Evolutionary conservation across 257 asterid species (phyloP).

Genomic region (Lavandula angustifolia): DNA sequence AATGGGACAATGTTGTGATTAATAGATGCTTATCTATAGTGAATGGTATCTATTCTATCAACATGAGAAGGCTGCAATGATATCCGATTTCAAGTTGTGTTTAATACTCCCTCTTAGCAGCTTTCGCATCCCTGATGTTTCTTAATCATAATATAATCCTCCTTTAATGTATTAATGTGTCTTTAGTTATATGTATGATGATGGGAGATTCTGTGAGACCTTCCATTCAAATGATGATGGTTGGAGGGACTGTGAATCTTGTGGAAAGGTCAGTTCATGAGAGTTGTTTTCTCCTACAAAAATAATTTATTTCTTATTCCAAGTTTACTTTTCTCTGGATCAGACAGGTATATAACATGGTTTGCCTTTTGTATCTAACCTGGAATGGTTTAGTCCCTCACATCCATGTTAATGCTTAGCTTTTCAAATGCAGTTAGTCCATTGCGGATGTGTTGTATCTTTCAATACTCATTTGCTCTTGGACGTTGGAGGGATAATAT

Average conservation of each 20-base stretch:
- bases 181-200: slow-evolving; percentile 55
- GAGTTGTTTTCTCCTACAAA: slow-evolving; percentile 26
- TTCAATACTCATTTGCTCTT: slow-evolving; percentile 61
- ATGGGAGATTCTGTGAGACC: slow-evolving; percentile 75
- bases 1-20: background rate
- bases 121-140: slow-evolving; percentile 1
- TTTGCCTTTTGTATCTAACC: slow-evolving; percentile 7
- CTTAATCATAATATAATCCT: slow-evolving; percentile 16
- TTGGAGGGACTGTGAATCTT: slow-evolving; percentile 85
- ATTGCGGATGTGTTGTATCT: slow-evolving; percentile 85
- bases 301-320: background rate
- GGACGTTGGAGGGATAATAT: slow-evolving; percentile 80
- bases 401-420: slow-evolving; percentile 24
- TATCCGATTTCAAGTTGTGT: slow-evolving; percentile 3
- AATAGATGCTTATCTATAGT: background rate
- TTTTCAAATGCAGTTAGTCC: slow-evolving; percentile 57
- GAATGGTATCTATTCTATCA: background rate
- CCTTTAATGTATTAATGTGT: background rate
- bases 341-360: slow-evolving; percentile 3
- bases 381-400: background rate
- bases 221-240: slow-evolving; percentile 72
- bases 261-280: slow-evolving; percentile 62
- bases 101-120: slow-evolving; percentile 15
- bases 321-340: slow-evolving; percentile 16
- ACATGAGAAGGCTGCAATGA: background rate